Evolutionary conservation across 163 green algal genomes (phyloP).

Genomic region (Chloromonas sp.): DNA sequence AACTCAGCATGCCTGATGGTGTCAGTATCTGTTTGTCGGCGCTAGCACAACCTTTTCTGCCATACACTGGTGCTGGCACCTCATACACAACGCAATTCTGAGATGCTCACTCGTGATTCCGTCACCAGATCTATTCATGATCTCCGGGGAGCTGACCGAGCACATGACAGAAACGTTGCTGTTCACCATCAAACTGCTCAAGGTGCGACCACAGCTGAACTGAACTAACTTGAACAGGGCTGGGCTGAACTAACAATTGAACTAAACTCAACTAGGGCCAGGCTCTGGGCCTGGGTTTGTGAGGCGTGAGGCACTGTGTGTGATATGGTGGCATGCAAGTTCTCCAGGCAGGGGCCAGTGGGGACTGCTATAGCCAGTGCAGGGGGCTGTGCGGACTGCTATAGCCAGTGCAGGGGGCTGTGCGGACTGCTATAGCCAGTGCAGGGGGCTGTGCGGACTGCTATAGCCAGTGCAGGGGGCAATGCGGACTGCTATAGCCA

Average conservation of each 20-base stretch:
- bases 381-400: neutral
- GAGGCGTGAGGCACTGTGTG: neutral
- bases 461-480: no score
- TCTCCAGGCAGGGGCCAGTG: neutral
- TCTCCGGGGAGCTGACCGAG: constrained; percentile 1
- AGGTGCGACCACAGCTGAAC: neutral
- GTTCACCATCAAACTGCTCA: constrained; percentile 1
- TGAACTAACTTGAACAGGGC: no score
- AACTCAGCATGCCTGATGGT: neutral
- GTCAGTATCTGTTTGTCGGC: neutral
- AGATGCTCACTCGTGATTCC: neutral
- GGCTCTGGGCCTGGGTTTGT: neutral
- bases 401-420: no score
- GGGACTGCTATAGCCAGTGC: neutral
- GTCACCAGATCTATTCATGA: neutral
- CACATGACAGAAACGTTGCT: constrained; percentile 1
- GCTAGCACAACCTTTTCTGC: neutral
- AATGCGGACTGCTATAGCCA: no score
- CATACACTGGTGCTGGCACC: neutral
- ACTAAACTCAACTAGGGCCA: neutral
- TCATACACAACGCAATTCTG: neutral
- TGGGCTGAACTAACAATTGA: neutral
- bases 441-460: no score
- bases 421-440: no score
- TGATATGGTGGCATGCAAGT: no score